A percentile compares a stretch with the other conserved stretches of the same genome.
These are phyloP conservation scores for Suillus sp. DNA, from an alignment of 768 basidiomycete genomes.

Conservation along the genomic window DNA sequence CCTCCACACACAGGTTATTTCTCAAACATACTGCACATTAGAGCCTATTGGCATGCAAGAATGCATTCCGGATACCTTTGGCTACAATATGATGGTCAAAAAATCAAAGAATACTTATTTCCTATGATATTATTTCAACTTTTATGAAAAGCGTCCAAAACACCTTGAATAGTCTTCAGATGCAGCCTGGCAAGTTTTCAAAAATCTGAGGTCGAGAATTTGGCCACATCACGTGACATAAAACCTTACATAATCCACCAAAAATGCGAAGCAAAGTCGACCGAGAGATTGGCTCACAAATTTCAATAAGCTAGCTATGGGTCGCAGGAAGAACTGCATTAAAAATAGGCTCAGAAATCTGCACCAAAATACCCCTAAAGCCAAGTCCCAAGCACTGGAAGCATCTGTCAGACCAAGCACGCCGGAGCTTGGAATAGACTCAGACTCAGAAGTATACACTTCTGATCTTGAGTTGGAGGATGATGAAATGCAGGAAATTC, in stretches of 20 bases:
- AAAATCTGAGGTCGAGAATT: not conserved
- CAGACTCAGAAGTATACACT: no score
- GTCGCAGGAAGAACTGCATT: no score
- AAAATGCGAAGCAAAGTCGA: not conserved
- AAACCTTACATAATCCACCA: not conserved
- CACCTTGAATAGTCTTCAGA: not conserved
- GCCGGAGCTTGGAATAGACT: no score
- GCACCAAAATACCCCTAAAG: no score
- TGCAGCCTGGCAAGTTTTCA: not conserved
- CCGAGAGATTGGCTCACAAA: not conserved
- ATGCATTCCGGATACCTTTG: constrained; percentile 1
- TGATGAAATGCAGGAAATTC: no score
- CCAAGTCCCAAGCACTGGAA: no score
- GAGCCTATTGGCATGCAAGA: not conserved
- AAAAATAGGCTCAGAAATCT: no score
- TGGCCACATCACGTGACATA: not conserved
- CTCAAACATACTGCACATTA: not conserved
- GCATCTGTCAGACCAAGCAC: no score
- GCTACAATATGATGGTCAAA: not conserved
- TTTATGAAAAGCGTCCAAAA: no score
- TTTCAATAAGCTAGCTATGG: not conserved
- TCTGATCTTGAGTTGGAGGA: no score
- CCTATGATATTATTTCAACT: not conserved
- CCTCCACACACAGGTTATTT: not conserved
- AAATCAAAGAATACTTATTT: not conserved